These are phyloP conservation scores for Nematocida sp. DNA, from an alignment of 371 early-diverging fungal species.

Conservation along the genomic window DNA sequence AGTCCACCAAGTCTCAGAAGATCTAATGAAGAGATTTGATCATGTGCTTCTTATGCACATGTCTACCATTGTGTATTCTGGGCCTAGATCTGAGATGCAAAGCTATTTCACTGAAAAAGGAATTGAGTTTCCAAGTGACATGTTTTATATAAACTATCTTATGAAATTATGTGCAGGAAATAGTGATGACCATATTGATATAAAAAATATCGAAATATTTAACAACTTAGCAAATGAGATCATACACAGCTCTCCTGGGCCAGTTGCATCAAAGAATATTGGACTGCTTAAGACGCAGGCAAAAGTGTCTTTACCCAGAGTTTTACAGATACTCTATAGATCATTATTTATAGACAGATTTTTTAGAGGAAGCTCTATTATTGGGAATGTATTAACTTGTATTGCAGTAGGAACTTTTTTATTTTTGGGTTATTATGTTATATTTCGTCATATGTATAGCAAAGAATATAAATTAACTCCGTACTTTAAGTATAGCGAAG, in stretches of 20 bases:
- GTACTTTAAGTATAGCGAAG: neutral
- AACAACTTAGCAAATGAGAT: conserved; percentile 15
- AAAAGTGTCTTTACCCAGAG: too few species aligned
- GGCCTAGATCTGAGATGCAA: neutral
- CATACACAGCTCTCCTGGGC: neutral
- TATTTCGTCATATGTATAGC: neutral
- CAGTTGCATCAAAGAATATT: neutral
- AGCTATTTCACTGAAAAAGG: neutral
- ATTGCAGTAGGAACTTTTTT: neutral
- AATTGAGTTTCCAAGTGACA: conserved; percentile 16
- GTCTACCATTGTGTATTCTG: conserved; percentile 33
- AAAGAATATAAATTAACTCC: neutral
- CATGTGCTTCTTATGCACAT: conserved; percentile 40
- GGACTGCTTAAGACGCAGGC: too few species aligned
- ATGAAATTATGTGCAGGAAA: neutral
- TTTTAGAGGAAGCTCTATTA: neutral
- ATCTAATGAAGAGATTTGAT: conserved; percentile 22
- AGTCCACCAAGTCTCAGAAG: conserved; percentile 20
- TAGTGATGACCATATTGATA: neutral
- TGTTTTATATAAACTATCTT: conserved; percentile 25
- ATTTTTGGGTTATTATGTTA: neutral
- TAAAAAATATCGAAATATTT: conserved; percentile 3
- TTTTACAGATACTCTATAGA: neutral
- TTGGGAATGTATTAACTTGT: neutral
- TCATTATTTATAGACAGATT: neutral